Percentiles rank a stretch among this genome's conserved stretches.
These are phyloP conservation scores for Aciculoconidium aculeatum DNA, from an alignment of 805 yeast species.

Conservation along the genomic window DNA sequence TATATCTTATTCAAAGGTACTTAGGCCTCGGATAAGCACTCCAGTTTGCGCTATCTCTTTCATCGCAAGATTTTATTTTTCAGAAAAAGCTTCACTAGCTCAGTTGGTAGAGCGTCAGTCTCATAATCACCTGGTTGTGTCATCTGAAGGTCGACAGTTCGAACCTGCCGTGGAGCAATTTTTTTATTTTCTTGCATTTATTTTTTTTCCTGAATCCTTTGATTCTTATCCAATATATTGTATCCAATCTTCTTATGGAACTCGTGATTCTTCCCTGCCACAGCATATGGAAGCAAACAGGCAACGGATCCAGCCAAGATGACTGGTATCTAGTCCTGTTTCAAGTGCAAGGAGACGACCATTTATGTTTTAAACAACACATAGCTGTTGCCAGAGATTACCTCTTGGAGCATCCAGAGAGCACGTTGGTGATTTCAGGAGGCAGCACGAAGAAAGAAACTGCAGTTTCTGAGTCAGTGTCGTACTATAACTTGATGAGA, in stretches of 20 bases:
- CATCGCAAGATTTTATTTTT: no score
- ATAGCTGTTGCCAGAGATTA: constrained; percentile 39
- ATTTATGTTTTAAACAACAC: constrained; percentile 59
- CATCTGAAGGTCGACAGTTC: constrained; percentile 37
- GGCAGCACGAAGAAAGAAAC: constrained; percentile 62
- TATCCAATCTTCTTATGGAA: no score
- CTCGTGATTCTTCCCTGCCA: constrained; percentile 47
- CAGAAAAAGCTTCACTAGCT: constrained; percentile 14
- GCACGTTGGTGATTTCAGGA: constrained; percentile 50
- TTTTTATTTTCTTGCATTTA: no score
- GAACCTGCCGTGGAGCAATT: constrained; percentile 38
- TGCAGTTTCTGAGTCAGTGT: constrained; percentile 55
- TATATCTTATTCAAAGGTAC: no score
- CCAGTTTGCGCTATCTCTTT: no score
- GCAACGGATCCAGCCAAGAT: constrained; percentile 36
- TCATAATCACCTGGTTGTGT: constrained; percentile 14
- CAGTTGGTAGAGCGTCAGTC: constrained; percentile 19
- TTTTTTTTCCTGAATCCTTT: no score
- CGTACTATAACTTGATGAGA: constrained; percentile 46
- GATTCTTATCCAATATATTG: constrained; percentile 1
- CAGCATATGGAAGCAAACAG: constrained; percentile 45
- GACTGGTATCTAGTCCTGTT: constrained; percentile 70
- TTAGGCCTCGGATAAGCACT: no score
- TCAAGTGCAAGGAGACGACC: constrained; percentile 67
- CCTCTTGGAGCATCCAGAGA: constrained; percentile 21